Conservation (phyloP, 352 stramenopile species). For the Phytophthora hibernalis region DNA sequence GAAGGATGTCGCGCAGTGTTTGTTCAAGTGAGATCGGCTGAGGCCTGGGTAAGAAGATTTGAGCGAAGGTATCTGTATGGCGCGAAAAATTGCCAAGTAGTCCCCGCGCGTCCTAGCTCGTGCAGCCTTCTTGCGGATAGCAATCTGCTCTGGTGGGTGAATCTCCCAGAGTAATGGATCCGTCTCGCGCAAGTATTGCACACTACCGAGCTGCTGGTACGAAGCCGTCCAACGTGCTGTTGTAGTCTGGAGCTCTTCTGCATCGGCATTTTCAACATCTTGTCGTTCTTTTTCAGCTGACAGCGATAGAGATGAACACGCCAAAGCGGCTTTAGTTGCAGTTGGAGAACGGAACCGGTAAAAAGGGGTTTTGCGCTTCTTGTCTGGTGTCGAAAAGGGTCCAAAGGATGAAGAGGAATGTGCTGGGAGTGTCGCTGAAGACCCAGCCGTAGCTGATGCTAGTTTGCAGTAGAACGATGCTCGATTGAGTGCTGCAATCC, state of each 20-base stretch:
- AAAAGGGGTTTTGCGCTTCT: constrained; percentile 53
- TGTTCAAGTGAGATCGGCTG: constrained; percentile 82
- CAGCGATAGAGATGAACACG: constrained; percentile 36
- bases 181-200: constrained; percentile 83
- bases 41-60: constrained; percentile 76
- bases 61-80: constrained; percentile 62
- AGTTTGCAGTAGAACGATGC: constrained; percentile 80
- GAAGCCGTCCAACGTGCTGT: constrained; percentile 30
- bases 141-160: constrained; percentile 76
- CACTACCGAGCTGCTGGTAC: constrained; percentile 75
- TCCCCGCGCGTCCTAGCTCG: constrained; percentile 57
- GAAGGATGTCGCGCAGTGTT: constrained; percentile 79
- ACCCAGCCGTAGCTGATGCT: constrained; percentile 30
- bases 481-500: constrained; percentile 74
- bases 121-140: constrained; percentile 74
- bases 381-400: constrained; percentile 39
- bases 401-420: constrained; percentile 46
- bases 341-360: constrained; percentile 68
- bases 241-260: constrained; percentile 38
- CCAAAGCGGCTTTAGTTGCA: constrained; percentile 37
- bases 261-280: constrained; percentile 40
- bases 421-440: constrained; percentile 37
- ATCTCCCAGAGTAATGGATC: constrained; percentile 87
- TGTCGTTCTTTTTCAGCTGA: constrained; percentile 30
- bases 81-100: constrained; percentile 78